Evolutionary conservation across 2,329 filamentous ascomycete genomes (phyloP).

Genomic region (Rosellinia necatrix): DNA sequence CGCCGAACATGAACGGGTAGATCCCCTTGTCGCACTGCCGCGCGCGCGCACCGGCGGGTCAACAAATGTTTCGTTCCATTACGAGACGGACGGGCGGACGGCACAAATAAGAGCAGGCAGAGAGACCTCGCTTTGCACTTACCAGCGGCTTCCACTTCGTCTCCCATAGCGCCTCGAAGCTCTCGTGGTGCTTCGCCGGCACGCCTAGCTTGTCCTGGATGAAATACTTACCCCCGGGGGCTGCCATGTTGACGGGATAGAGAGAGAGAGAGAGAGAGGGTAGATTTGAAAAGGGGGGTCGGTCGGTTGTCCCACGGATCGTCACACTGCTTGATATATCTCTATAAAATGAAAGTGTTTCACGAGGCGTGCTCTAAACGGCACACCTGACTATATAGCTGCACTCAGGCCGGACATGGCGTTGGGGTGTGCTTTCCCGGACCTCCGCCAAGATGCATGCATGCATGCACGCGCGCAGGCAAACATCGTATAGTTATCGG

Average conservation of each 20-base stretch:
- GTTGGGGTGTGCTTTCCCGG: conserved; percentile 7
- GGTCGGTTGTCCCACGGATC: neutral
- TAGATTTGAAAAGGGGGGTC: too few species aligned
- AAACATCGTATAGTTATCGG: too few species aligned
- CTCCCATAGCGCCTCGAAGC: conserved; percentile 39
- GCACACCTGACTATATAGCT: neutral
- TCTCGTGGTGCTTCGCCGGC: conserved; percentile 34
- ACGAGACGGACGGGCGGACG: neutral
- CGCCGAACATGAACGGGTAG: conserved; percentile 45
- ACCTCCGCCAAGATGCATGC: too few species aligned
- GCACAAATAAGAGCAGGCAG: neutral
- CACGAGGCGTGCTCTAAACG: too few species aligned
- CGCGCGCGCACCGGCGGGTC: conserved; percentile 26
- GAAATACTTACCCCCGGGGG: conserved; percentile 36
- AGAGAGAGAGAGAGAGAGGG: neutral
- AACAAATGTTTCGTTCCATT: neutral
- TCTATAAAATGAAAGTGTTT: neutral
- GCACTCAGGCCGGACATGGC: neutral
- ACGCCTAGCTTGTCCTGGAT: conserved; percentile 36
- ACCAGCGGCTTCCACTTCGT: conserved; percentile 40
- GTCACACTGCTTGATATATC: neutral
- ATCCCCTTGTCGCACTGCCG: conserved; percentile 39
- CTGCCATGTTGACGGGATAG: conserved; percentile 29
- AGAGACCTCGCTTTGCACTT: neutral
- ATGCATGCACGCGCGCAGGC: too few species aligned